phyloP scores from a whole-genome alignment of 768 basidiomycete species.

The Boletus pseudopeckii region DNA sequence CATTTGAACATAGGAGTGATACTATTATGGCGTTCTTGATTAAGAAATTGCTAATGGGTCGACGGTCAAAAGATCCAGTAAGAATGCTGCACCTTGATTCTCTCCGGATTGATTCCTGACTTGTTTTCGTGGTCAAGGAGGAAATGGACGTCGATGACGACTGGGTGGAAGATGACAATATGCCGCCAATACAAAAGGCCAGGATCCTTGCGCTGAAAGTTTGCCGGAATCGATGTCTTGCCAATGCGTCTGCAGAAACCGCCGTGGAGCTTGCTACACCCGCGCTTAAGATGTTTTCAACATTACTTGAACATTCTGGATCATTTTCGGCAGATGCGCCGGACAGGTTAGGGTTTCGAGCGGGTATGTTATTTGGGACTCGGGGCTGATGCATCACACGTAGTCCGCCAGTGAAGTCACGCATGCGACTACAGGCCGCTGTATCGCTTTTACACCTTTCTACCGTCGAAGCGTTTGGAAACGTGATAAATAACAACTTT shows the following conservation, averaged over 20 bases:
- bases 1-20: slow-evolving; percentile 78
- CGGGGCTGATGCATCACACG: slow-evolving; percentile 10
- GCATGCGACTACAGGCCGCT: slow-evolving; percentile 81
- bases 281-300: slow-evolving; percentile 70
- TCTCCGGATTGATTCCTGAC: background rate
- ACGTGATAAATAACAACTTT: slow-evolving; percentile 58
- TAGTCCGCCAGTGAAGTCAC: slow-evolving; percentile 63
- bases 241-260: slow-evolving; percentile 54
- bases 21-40: slow-evolving; percentile 68
- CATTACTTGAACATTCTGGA: slow-evolving; percentile 68
- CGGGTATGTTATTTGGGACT: background rate
- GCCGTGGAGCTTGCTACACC: slow-evolving; percentile 70
- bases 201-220: slow-evolving; percentile 79
- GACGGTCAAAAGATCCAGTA: slow-evolving; percentile 45
- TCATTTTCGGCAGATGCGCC: slow-evolving; percentile 52
- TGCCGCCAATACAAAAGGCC: slow-evolving; percentile 57
- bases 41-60: slow-evolving; percentile 65
- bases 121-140: slow-evolving; percentile 37
- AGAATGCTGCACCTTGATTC: slow-evolving; percentile 18
- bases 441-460: slow-evolving; percentile 77
- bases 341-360: slow-evolving; percentile 43
- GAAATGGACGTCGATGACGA: slow-evolving; percentile 61
- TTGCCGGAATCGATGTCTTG: slow-evolving; percentile 74
- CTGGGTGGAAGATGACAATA: slow-evolving; percentile 70
- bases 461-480: slow-evolving; percentile 53